Conservation (phyloP, 352 stramenopile species). For the Phytophthora nicotianae region DNA sequence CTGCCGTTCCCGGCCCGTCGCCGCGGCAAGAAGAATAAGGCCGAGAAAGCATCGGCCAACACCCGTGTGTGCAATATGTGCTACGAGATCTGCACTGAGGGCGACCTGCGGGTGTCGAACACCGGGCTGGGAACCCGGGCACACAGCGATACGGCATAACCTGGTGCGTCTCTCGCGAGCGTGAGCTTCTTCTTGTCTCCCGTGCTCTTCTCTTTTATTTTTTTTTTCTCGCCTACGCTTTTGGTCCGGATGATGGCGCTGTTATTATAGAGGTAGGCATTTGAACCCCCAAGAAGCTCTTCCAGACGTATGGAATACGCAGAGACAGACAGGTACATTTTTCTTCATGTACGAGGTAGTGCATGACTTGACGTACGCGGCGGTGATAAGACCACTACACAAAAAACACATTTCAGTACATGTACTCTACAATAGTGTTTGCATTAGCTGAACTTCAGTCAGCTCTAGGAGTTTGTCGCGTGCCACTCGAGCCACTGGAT, state of each 20-base stretch:
- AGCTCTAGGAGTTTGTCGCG: too few species aligned
- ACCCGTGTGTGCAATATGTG: constrained; percentile 79
- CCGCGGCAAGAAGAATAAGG: constrained; percentile 62
- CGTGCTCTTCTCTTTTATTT: constrained; percentile 4
- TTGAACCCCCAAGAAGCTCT: constrained; percentile 21
- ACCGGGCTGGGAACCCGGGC: constrained; percentile 13
- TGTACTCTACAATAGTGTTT: constrained; percentile 20
- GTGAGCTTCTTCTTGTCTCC: constrained; percentile 16
- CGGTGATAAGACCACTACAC: constrained; percentile 15
- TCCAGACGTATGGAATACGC: constrained; percentile 31
- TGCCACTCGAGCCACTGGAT: too few species aligned
- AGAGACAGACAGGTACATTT: constrained; percentile 38
- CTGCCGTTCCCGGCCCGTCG: constrained; percentile 46
- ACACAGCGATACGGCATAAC: constrained; percentile 34
- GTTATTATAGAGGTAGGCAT: constrained; percentile 34
- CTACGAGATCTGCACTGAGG: constrained; percentile 57
- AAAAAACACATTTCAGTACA: constrained; percentile 24
- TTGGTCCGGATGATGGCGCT: constrained; percentile 16
- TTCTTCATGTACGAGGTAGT: constrained; percentile 38
- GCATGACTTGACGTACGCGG: constrained; percentile 22
- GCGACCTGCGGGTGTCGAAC: constrained; percentile 17
- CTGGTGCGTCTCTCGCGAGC: background rate
- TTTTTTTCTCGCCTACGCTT: constrained; percentile 20
- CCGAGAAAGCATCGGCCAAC: constrained; percentile 50
- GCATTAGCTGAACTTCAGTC: background rate